Evolutionary conservation across 148 eudicot genomes (phyloP), one percentile per base, ranked within the genome.

Genomic region (Chenopodium formosanum): DNA sequence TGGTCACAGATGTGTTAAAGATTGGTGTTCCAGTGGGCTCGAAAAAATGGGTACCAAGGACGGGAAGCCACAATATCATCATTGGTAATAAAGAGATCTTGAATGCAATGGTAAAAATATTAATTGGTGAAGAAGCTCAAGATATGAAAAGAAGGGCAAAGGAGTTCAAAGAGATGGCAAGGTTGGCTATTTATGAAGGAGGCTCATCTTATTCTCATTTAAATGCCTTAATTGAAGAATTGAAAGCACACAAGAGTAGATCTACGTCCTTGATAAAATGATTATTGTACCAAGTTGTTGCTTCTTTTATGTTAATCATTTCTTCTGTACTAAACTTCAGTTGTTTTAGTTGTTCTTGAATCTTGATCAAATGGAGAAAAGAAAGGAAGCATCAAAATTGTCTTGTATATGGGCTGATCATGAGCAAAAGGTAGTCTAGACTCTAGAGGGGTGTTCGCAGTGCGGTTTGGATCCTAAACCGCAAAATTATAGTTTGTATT

Each of bases 131-230:
- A 70, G 89, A 83, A 64, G 90, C 84, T 13, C 63, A 77, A 74
- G 90, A 86, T 27, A 82, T 86, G 79, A 86, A 86, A 68, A 73
- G 22, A 4, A 20, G 89, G 71, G 89, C 82, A 0, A 60, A 27
- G 73, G 68, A 11, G 11, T 46, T 76, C 4, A 82, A 74, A 62
- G 86, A 89, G 29, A 75, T 75, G 89, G 91, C 91, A 9, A 79
- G 63, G 77, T 74, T 25, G 83, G 90, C 86, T 22, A 81, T 87
- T 70, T 82, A 78, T 52, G 78, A 80, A 82, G 93, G 85, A 1
- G 91, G 91, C 12, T 90, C 93, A 17, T 90, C 93, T 22, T 81
- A 83, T 22, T 23, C 67, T 32, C 82, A 72, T 70, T 23, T 89
- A 79, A 75, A 27, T 76, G 78, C 80, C 83, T 75, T 89, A 65